Conservation (phyloP, 371 early-diverging fungal species). For the Zychaea mexicana region DNA sequence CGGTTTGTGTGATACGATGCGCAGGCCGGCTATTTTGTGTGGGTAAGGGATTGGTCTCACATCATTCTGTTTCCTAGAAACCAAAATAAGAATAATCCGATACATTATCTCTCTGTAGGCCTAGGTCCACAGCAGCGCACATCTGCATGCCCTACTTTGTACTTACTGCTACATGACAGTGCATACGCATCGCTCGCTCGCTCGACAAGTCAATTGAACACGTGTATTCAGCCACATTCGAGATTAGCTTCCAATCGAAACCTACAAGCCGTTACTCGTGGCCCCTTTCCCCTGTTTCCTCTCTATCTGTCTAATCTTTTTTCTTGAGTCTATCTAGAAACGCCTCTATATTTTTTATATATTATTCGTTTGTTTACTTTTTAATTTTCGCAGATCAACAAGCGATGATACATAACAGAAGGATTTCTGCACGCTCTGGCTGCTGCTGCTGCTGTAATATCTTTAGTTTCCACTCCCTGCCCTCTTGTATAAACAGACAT, state of each 20-base stretch:
- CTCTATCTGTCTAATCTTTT: not conserved
- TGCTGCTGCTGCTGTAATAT: no score
- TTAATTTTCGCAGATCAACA: no score
- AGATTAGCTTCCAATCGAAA: not conserved
- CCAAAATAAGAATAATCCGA: no score
- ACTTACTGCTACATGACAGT: not conserved
- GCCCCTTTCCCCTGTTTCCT: no score
- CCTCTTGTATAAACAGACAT: no score
- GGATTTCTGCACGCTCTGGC: no score
- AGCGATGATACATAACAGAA: no score
- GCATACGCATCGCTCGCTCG: not conserved
- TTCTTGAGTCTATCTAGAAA: not conserved
- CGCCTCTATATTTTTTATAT: no score
- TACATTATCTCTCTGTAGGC: no score
- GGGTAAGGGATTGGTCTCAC: not conserved
- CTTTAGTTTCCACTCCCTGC: no score
- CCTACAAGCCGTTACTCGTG: not conserved
- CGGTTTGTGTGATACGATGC: not conserved
- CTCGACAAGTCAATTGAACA: conserved; percentile 73
- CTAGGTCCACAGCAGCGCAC: no score
- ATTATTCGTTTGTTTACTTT: no score
- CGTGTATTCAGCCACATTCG: conserved; percentile 83
- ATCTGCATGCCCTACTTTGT: not conserved
- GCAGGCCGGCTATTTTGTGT: not conserved
- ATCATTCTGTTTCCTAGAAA: not conserved